phyloP scores from a whole-genome alignment of 352 stramenopile species.

The Globisporangium abappressorium region DNA sequence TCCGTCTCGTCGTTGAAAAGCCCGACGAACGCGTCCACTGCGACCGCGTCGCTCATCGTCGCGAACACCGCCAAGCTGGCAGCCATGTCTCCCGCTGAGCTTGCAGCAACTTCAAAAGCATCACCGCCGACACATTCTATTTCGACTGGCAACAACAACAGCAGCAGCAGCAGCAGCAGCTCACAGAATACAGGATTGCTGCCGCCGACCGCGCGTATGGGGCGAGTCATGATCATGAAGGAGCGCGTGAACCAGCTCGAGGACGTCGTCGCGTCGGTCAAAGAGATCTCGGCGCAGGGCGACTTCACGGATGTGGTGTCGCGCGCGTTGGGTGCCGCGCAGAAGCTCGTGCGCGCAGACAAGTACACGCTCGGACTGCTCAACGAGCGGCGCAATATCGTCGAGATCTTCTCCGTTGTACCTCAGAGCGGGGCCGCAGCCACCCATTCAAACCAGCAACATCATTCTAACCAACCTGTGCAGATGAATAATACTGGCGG shows the following conservation, averaged over 20 bases:
- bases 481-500: neutral
- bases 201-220: conserved; percentile 3
- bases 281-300: conserved; percentile 57
- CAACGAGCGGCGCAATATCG: conserved; percentile 55
- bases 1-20: neutral
- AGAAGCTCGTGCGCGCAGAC: conserved; percentile 56
- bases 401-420: conserved; percentile 50
- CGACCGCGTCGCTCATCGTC: neutral
- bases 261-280: conserved; percentile 49
- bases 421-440: neutral
- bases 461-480: neutral
- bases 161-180: neutral
- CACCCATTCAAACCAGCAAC: neutral
- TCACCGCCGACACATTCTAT: neutral
- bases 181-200: neutral
- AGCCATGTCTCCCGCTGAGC: neutral
- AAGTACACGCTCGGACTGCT: conserved; percentile 64
- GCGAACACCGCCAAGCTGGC: conserved; percentile 3
- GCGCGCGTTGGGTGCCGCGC: conserved; percentile 41
- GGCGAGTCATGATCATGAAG: conserved; percentile 29
- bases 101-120: neutral
- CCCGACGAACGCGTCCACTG: neutral
- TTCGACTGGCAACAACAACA: neutral
- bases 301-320: conserved; percentile 58
- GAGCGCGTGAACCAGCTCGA: conserved; percentile 58